These are phyloP conservation scores for Aspergillus fumigatus DNA, from an alignment of 2,329 filamentous ascomycete species.

Conservation along the genomic window DNA sequence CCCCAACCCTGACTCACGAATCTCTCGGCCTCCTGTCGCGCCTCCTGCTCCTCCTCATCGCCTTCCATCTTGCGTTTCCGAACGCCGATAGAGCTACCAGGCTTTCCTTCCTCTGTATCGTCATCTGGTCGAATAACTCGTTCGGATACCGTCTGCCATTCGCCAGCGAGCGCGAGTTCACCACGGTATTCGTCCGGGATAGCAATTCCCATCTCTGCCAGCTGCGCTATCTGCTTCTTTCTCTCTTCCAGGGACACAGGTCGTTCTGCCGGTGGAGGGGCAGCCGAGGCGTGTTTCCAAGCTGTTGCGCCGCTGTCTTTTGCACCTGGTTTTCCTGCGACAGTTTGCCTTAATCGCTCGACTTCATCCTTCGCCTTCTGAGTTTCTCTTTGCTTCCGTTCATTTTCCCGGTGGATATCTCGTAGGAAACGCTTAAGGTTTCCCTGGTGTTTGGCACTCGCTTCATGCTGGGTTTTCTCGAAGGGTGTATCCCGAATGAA, in stretches of 20 bases:
- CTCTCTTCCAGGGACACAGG: conserved; percentile 60
- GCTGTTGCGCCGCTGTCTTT: conserved; percentile 18
- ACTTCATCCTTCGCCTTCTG: conserved; percentile 80
- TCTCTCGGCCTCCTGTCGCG: conserved; percentile 25
- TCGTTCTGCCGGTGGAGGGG: conserved; percentile 26
- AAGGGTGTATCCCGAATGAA: conserved; percentile 91
- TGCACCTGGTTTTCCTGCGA: conserved; percentile 43
- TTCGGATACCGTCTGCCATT: conserved; percentile 71
- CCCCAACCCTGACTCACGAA: conserved; percentile 42
- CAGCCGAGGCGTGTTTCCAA: conserved; percentile 31
- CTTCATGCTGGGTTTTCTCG: conserved; percentile 84
- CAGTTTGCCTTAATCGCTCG: conserved; percentile 75
- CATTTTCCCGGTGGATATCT: conserved; percentile 79
- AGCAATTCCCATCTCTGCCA: conserved; percentile 80
- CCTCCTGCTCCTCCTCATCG: conserved; percentile 40
- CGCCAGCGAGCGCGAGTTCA: conserved; percentile 82
- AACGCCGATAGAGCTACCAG: conserved; percentile 41
- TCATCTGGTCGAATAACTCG: conserved; percentile 23
- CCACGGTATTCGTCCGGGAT: conserved; percentile 73
- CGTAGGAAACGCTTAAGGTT: conserved; percentile 84
- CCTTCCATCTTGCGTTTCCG: conserved; percentile 44
- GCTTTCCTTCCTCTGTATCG: conserved; percentile 38
- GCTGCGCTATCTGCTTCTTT: conserved; percentile 79
- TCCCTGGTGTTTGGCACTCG: conserved; percentile 77
- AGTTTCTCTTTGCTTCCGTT: conserved; percentile 74